Evolutionary conservation across 2,329 filamentous ascomycete species (phyloP).

Genomic region (Bretziella fagacearum): DNA sequence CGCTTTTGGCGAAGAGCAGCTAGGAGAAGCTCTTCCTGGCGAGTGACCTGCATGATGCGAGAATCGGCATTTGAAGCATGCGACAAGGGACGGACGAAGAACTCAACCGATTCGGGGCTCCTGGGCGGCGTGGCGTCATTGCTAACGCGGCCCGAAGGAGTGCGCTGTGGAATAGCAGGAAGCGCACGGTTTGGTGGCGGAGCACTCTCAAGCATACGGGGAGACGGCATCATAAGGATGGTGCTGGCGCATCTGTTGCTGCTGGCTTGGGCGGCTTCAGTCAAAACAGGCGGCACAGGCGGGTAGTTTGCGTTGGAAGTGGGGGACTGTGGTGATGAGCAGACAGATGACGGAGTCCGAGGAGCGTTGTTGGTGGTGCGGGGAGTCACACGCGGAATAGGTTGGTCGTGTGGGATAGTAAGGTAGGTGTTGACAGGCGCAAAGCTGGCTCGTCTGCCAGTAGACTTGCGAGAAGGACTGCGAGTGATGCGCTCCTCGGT

Average conservation of each 20-base stretch:
- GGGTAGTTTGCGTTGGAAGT: slow-evolving; percentile 6
- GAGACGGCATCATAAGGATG: slow-evolving; percentile 5
- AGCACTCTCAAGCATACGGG: slow-evolving; percentile 3
- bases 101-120: slow-evolving; percentile 35
- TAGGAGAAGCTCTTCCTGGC: slow-evolving; percentile 40
- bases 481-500: slow-evolving; percentile 11
- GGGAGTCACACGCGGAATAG: slow-evolving; percentile 14
- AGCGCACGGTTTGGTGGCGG: slow-evolving; percentile 13
- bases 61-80: slow-evolving; percentile 24
- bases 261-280: slow-evolving; percentile 1
- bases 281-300: slow-evolving; percentile 1
- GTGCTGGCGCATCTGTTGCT: slow-evolving; percentile 3
- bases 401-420: slow-evolving; percentile 22
- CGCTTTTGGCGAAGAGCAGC: slow-evolving; percentile 39
- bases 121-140: slow-evolving; percentile 32
- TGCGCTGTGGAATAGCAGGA: slow-evolving; percentile 9
- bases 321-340: slow-evolving; percentile 18
- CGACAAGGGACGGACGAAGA: slow-evolving; percentile 26
- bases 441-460: slow-evolving; percentile 26
- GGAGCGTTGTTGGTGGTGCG: slow-evolving; percentile 9
- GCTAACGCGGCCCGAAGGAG: slow-evolving; percentile 14
- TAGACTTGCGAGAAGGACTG: slow-evolving; percentile 20
- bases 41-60: slow-evolving; percentile 40
- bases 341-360: slow-evolving; percentile 14
- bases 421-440: slow-evolving; percentile 27